Evolutionary conservation across 2,329 filamentous ascomycete genomes (phyloP).

Genomic region (Colletotrichum ledebouriae): DNA sequence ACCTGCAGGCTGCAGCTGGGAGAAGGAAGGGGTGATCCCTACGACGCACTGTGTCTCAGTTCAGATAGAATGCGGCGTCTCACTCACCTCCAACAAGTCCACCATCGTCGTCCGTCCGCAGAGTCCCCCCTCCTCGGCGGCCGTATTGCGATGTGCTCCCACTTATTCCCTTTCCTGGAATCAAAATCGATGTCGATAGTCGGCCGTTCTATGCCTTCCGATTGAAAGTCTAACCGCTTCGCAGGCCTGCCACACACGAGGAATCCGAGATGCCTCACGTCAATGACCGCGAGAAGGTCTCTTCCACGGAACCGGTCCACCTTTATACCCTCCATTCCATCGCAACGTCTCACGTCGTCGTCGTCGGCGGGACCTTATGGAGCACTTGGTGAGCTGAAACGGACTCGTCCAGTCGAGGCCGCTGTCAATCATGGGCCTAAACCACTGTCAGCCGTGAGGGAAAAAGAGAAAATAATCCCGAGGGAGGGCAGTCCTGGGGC

Average conservation of each 20-base stretch:
- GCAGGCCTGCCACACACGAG: conserved; percentile 1
- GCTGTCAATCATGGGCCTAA: conserved; percentile 3
- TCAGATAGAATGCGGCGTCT: conserved; percentile 11
- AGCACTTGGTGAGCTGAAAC: conserved; percentile 25
- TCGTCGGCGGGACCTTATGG: neutral
- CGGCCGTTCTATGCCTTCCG: neutral
- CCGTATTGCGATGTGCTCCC: neutral
- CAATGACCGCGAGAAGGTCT: neutral
- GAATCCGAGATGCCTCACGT: neutral
- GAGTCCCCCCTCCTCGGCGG: neutral
- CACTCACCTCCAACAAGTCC: neutral
- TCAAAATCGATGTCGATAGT: neutral
- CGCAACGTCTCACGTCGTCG: neutral
- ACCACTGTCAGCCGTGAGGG: neutral
- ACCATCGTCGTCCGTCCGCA: no score
- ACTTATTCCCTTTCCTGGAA: neutral
- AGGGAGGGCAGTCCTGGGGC: conserved; percentile 2
- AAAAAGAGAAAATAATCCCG: neutral
- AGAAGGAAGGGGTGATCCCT: conserved; percentile 7
- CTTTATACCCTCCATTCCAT: neutral
- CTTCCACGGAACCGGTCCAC: conserved; percentile 10
- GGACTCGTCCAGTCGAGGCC: conserved; percentile 15
- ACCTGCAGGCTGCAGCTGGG: neutral
- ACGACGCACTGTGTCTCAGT: conserved; percentile 23
- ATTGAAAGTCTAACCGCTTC: conserved; percentile 6